These are phyloP conservation scores for Penicillium occitanis DNA, from an alignment of 2,329 filamentous ascomycete genomes.

Conservation along the genomic window DNA sequence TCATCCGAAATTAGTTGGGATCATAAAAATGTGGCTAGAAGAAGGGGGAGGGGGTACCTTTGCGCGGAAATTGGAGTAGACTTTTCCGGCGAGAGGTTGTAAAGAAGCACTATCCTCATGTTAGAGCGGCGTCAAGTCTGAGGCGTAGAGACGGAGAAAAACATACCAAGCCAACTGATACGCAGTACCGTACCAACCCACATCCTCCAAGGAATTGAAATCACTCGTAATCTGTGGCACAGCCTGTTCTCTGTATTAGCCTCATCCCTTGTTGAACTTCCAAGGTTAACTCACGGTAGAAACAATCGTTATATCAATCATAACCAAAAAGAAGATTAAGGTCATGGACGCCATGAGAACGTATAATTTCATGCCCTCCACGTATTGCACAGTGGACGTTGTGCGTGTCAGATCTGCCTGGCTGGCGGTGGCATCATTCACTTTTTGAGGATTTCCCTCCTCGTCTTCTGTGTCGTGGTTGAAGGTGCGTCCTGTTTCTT, in stretches of 20 bases:
- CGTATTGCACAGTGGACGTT: constrained; percentile 18
- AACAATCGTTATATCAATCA: constrained; percentile 55
- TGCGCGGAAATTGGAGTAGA: constrained; percentile 23
- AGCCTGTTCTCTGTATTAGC: constrained; percentile 30
- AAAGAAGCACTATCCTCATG: constrained; percentile 34
- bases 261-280: background rate
- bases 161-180: constrained; percentile 38
- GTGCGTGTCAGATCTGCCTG: constrained; percentile 10
- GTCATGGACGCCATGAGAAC: constrained; percentile 39
- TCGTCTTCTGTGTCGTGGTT: background rate
- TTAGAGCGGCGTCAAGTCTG: constrained; percentile 5
- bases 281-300: constrained; percentile 41
- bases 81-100: constrained; percentile 52
- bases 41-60: constrained; percentile 28
- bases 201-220: constrained; percentile 28
- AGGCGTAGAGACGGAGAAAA: background rate
- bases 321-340: constrained; percentile 47
- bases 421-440: constrained; percentile 11
- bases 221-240: constrained; percentile 49
- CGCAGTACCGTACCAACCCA: constrained; percentile 30
- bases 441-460: background rate
- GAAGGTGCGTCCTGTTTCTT: background rate
- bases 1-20: background rate
- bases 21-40: background rate
- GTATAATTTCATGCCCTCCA: constrained; percentile 24